phyloP scores from a whole-genome alignment of 352 stramenopile species.

The Globisporangium irregulare region DNA sequence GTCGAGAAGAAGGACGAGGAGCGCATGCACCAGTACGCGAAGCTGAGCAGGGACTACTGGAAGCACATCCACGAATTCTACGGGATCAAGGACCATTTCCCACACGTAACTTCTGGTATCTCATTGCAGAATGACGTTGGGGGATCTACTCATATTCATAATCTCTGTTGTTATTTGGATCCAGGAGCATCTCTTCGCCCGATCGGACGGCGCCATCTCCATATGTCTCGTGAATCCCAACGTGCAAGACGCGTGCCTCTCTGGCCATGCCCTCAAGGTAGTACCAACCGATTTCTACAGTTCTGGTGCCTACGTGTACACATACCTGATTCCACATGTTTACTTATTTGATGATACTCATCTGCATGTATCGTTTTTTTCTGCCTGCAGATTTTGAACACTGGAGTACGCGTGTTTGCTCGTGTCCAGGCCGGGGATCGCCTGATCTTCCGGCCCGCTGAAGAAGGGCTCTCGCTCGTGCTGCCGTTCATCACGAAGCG shows the following conservation, averaged over 20 bases:
- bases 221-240: slow-evolving; percentile 60
- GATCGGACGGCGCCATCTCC: slow-evolving; percentile 61
- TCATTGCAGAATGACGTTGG: not conserved
- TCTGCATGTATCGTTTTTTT: not conserved
- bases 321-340: not conserved
- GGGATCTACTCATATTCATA: not conserved
- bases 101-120: slow-evolving; percentile 29
- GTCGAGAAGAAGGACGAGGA: slow-evolving; percentile 3
- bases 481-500: slow-evolving; percentile 85
- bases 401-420: slow-evolving; percentile 85
- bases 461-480: slow-evolving; percentile 74
- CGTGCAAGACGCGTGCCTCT: slow-evolving; percentile 50
- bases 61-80: slow-evolving; percentile 59
- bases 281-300: not conserved
- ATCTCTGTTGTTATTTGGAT: not conserved
- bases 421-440: slow-evolving; percentile 46
- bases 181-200: slow-evolving; percentile 57
- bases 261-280: slow-evolving; percentile 50
- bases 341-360: not conserved
- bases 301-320: not conserved
- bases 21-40: slow-evolving; percentile 46
- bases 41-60: slow-evolving; percentile 53
- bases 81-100: slow-evolving; percentile 56
- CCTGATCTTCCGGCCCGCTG: slow-evolving; percentile 69
- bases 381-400: slow-evolving; percentile 70